phyloP scores from a whole-genome alignment of 2,329 filamentous ascomycete genomes.

The Chaetothyriales sp. region DNA sequence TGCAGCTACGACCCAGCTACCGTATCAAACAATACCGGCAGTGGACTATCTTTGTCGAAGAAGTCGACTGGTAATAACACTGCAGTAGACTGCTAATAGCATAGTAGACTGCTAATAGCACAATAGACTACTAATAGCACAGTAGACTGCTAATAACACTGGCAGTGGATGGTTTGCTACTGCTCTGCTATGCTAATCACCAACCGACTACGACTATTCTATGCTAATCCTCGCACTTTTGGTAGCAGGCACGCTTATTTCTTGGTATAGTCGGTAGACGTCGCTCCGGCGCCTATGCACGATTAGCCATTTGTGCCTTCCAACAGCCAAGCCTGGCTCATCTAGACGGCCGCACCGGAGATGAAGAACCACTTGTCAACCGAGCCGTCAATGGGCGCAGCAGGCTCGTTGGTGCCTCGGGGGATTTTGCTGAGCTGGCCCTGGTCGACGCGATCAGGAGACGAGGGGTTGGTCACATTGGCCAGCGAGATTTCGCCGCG shows the following conservation, averaged over 20 bases:
- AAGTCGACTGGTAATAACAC: no score
- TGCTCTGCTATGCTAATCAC: not conserved
- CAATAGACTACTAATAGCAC: no score
- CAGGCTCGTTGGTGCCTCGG: slow-evolving; percentile 60
- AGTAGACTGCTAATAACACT: no score
- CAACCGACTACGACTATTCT: not conserved
- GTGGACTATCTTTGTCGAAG: no score
- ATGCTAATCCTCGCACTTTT: not conserved
- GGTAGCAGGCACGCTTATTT: slow-evolving; percentile 1
- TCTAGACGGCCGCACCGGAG: slow-evolving; percentile 76
- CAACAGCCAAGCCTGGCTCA: slow-evolving; percentile 1
- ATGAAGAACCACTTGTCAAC: slow-evolving; percentile 99
- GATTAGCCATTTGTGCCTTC: slow-evolving; percentile 13
- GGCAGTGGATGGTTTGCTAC: not conserved
- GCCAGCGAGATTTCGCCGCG: slow-evolving; percentile 68
- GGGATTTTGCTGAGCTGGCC: slow-evolving; percentile 65
- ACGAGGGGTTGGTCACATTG: slow-evolving; percentile 66
- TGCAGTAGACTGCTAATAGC: no score
- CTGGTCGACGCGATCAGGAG: slow-evolving; percentile 55
- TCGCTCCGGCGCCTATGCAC: slow-evolving; percentile 13
- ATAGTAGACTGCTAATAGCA: no score
- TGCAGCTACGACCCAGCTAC: no score
- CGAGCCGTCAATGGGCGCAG: slow-evolving; percentile 83
- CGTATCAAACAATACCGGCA: not conserved
- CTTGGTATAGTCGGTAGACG: slow-evolving; percentile 15